phyloP scores from a whole-genome alignment of 352 stramenopile genomes.

The Globisporangium orthogonon region DNA sequence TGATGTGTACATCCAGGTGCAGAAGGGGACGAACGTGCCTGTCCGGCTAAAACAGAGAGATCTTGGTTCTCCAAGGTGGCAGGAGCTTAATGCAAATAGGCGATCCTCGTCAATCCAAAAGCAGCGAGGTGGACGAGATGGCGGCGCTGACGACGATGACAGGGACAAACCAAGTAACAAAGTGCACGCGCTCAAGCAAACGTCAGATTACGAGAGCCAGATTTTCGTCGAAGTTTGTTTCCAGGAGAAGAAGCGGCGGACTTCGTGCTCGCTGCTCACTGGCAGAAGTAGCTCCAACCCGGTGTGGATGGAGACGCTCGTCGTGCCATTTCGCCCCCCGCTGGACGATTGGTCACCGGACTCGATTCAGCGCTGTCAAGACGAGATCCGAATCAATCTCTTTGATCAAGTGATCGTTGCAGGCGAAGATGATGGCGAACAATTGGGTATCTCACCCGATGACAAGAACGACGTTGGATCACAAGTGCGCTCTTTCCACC shows the following conservation, averaged over 20 bases:
- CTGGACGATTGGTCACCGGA: slow-evolving; percentile 77
- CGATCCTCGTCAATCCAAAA: not conserved
- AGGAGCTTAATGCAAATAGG: not conserved
- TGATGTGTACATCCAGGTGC: slow-evolving; percentile 79
- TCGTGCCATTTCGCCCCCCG: slow-evolving; percentile 81
- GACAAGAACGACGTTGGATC: slow-evolving; percentile 21
- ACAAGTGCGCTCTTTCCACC: slow-evolving; percentile 40
- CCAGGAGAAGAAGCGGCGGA: slow-evolving; percentile 68
- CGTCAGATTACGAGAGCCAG: slow-evolving; percentile 24
- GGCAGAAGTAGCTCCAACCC: slow-evolving; percentile 31
- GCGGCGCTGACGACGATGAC: slow-evolving; percentile 1
- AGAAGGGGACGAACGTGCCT: slow-evolving; percentile 70
- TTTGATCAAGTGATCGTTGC: slow-evolving; percentile 83
- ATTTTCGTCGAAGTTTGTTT: slow-evolving; percentile 84
- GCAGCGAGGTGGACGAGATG: slow-evolving; percentile 1
- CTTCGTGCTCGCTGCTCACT: slow-evolving; percentile 37
- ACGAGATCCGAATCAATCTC: slow-evolving; percentile 80
- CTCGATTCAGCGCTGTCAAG: slow-evolving; percentile 55
- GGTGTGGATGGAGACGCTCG: slow-evolving; percentile 91
- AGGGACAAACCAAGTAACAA: not conserved
- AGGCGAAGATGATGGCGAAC: slow-evolving; percentile 16
- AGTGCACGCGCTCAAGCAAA: not conserved
- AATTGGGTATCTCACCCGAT: slow-evolving; percentile 21
- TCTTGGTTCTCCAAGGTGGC: slow-evolving; percentile 4
- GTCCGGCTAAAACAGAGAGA: slow-evolving; percentile 29